Conservation (phyloP, 2,329 filamentous ascomycete species). For the Moelleriella libera region DNA sequence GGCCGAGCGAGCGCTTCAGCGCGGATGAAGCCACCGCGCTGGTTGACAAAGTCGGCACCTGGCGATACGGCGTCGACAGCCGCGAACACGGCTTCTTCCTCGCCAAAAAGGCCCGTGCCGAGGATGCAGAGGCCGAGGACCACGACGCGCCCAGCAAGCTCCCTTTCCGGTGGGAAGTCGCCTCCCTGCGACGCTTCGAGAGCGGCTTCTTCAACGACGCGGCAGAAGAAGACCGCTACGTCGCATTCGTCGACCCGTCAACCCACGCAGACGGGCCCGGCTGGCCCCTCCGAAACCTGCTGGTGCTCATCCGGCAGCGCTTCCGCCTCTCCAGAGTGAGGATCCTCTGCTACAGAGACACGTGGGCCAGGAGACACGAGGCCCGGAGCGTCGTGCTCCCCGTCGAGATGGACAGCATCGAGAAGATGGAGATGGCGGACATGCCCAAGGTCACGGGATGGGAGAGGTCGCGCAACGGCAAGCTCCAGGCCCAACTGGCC, state of each 20-base stretch:
- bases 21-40: constrained; percentile 61
- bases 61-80: constrained; percentile 68
- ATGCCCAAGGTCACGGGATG: constrained; percentile 92
- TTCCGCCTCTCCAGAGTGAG: constrained; percentile 68
- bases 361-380: constrained; percentile 61
- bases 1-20: constrained; percentile 40
- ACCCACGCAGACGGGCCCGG: constrained; percentile 78
- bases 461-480: constrained; percentile 72
- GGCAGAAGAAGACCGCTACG: constrained; percentile 59
- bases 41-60: constrained; percentile 74
- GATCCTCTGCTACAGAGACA: constrained; percentile 82
- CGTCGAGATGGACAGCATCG: constrained; percentile 38
- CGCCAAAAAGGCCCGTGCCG: constrained; percentile 55
- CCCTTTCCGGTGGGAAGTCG: constrained; percentile 65
- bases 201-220: constrained; percentile 71
- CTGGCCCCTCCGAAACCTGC: constrained; percentile 83
- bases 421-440: constrained; percentile 26
- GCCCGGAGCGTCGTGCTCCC: constrained; percentile 68
- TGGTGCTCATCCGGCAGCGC: constrained; percentile 70
- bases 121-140: constrained; percentile 29
- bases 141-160: constrained; percentile 33
- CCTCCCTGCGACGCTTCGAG: constrained; percentile 64
- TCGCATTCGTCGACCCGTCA: constrained; percentile 85
- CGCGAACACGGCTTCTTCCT: constrained; percentile 92
- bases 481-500: constrained; percentile 62